A percentile compares a stretch with the other conserved stretches of the same genome.
Conservation (phyloP, 2,329 filamentous ascomycete genomes). For the Colletotrichum orchidophilum region DNA sequence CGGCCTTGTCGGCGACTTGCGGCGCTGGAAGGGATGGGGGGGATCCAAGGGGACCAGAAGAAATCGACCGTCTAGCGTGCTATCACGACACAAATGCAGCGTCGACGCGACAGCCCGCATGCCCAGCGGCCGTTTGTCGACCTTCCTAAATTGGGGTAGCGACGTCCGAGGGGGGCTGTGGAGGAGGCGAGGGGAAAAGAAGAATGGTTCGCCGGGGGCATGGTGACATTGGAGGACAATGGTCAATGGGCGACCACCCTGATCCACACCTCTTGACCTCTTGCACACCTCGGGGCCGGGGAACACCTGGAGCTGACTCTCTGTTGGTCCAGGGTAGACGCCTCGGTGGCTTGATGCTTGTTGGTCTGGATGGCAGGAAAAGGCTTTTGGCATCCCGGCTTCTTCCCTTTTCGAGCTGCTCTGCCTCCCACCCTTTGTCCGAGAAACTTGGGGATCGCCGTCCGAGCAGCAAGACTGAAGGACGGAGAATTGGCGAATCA, state of each 20-base stretch:
- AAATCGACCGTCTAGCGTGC: conserved; percentile 25
- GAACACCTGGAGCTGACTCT: conserved; percentile 7
- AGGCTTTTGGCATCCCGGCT: neutral
- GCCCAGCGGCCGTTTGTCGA: conserved; percentile 29
- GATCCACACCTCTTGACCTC: conserved; percentile 13
- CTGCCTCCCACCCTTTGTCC: conserved; percentile 7
- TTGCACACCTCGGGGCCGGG: neutral
- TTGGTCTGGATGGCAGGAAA: neutral
- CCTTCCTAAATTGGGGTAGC: conserved; percentile 34
- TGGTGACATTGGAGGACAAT: conserved; percentile 25
- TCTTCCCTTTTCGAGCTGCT: neutral
- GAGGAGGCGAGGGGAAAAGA: conserved; percentile 26
- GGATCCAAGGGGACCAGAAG: conserved; percentile 17
- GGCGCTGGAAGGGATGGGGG: neutral
- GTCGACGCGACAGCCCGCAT: conserved; percentile 15
- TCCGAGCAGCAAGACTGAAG: neutral
- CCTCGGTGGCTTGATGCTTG: conserved; percentile 11
- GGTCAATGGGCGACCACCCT: conserved; percentile 3
- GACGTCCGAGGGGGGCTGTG: conserved; percentile 32
- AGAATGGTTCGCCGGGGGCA: conserved; percentile 30
- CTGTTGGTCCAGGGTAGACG: neutral
- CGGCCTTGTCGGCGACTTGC: conserved; percentile 7
- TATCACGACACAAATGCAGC: conserved; percentile 30
- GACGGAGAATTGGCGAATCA: conserved; percentile 1
- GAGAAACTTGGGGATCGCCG: conserved; percentile 2